Evolutionary conservation across 108 stramenopile species (phyloP), one percentile per base, ranked within the genome.

Genomic region (Stephanodiscus triporus): DNA sequence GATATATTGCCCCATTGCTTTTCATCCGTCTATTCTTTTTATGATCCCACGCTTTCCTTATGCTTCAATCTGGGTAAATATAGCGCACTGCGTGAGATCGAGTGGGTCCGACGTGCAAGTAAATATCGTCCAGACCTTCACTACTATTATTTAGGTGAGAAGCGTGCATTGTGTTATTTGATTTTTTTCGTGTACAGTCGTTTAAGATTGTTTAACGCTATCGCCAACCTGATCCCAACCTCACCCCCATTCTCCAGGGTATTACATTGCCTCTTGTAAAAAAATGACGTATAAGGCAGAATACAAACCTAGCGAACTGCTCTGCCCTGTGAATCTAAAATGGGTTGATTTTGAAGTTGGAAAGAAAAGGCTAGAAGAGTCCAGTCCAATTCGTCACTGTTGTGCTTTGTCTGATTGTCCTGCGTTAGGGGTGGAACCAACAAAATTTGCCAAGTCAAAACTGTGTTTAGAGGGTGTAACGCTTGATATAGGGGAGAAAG

Each of bases 281-380:
- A 99, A 99, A 72, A 99, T 99, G 98, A 67, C 70, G 30, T 99
- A 99, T 89, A 99, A 99, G 85, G 97, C 94, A 13, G 91, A 97
- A n/a, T 99, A 97, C 83, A 65, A 89, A 53, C 98, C 97, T 6
- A 90, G 90, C 74, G 85, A 95, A 50, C 73, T 99, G 65, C 81
- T 99, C 4, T 98, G 97, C 75, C 97, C 98, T 0, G 76, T 73
- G 13, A 72, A 64, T 37, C 77, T 79, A 34, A 32, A 75, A 32
- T 98, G 97, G 97, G 89, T 97, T 16, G 89, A 85, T 73, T 91
- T 93, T 50, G 72, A 86, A 36, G 62, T 68, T 22, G 95, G 92
- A 14, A 83, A 81, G 45, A 63, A 72, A 19, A 84, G 65, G 14
- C 63, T 95, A 27, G 82, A 89, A 68, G 23, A 49, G n/a, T 38